Evolutionary conservation across 2,329 filamentous ascomycete genomes (phyloP).

Genomic region (Nothophoma quercina): DNA sequence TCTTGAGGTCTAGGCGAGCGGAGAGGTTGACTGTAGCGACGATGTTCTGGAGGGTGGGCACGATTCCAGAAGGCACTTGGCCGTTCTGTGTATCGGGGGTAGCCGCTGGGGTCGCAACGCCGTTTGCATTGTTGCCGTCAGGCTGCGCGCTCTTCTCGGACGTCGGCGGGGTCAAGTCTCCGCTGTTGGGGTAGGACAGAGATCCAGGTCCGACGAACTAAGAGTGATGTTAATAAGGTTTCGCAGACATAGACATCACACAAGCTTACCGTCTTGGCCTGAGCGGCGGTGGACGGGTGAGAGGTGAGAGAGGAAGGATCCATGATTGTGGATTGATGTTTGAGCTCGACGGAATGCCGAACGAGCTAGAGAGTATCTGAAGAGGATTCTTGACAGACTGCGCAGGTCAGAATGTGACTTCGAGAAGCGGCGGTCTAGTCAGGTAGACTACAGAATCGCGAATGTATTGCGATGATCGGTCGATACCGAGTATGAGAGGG

Average conservation of each 20-base stretch:
- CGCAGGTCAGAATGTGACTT: slow-evolving; percentile 43
- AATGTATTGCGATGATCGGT: slow-evolving; percentile 41
- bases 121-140: slow-evolving; percentile 62
- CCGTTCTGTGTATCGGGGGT: slow-evolving; percentile 80
- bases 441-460: slow-evolving; percentile 43
- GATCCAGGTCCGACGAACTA: slow-evolving; percentile 84
- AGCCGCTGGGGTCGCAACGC: slow-evolving; percentile 88
- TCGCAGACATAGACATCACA: slow-evolving; percentile 31
- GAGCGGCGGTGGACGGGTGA: slow-evolving; percentile 87
- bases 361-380: slow-evolving; percentile 37
- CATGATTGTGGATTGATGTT: slow-evolving; percentile 66
- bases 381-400: slow-evolving; percentile 45
- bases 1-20: slow-evolving; percentile 98
- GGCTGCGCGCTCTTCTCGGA: slow-evolving; percentile 71
- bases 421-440: slow-evolving; percentile 38
- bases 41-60: slow-evolving; percentile 70
- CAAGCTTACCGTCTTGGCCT: slow-evolving; percentile 76
- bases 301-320: slow-evolving; percentile 78
- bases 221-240: slow-evolving; percentile 32
- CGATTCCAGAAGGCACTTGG: slow-evolving; percentile 71
- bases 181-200: slow-evolving; percentile 84
- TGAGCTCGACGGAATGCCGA: slow-evolving; percentile 36
- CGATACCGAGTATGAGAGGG: slow-evolving; percentile 32
- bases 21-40: slow-evolving; percentile 99
- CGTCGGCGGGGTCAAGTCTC: slow-evolving; percentile 82